Evolutionary conservation across 2,329 filamentous ascomycete genomes (phyloP).

Genomic region (Coniella vitis): DNA sequence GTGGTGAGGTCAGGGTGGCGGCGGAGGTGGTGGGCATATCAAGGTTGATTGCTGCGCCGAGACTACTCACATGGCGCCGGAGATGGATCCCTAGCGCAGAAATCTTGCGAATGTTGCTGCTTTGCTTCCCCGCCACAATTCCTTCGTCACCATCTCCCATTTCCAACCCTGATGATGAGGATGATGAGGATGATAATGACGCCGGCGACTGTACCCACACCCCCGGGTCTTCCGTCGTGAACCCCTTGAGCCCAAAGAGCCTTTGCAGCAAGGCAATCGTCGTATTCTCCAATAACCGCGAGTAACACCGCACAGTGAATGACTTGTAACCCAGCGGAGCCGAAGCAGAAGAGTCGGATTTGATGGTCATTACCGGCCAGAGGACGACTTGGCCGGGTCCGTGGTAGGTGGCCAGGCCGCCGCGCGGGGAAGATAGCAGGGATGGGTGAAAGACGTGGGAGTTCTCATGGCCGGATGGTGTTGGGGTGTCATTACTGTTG

Average conservation of each 20-base stretch:
- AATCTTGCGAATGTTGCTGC: constrained; percentile 58
- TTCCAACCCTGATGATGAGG: constrained; percentile 21
- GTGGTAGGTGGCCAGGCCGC: constrained; percentile 91
- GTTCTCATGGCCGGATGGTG: constrained; percentile 12
- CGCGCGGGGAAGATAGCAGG: constrained; percentile 68
- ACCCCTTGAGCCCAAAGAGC: constrained; percentile 53
- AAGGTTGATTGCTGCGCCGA: constrained; percentile 80
- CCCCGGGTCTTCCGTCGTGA: constrained; percentile 69
- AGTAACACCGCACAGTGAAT: constrained; percentile 69
- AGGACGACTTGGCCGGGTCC: constrained; percentile 87
- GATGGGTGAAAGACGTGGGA: constrained; percentile 38
- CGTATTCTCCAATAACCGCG: constrained; percentile 68
- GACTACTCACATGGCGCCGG: constrained; percentile 71
- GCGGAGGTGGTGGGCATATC: constrained; percentile 43
- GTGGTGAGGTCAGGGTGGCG: neutral
- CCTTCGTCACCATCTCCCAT: constrained; percentile 6
- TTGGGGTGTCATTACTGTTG: constrained; percentile 7
- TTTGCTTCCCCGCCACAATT: neutral
- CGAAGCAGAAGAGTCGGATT: constrained; percentile 38
- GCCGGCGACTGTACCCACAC: constrained; percentile 68
- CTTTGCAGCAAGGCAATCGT: constrained; percentile 58
- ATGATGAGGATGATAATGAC: no score
- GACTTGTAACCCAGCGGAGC: constrained; percentile 33
- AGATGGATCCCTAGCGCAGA: constrained; percentile 90
- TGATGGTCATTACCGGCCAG: constrained; percentile 84